Conservation (phyloP, 2,329 filamentous ascomycete species). For the Phoma sp. region DNA sequence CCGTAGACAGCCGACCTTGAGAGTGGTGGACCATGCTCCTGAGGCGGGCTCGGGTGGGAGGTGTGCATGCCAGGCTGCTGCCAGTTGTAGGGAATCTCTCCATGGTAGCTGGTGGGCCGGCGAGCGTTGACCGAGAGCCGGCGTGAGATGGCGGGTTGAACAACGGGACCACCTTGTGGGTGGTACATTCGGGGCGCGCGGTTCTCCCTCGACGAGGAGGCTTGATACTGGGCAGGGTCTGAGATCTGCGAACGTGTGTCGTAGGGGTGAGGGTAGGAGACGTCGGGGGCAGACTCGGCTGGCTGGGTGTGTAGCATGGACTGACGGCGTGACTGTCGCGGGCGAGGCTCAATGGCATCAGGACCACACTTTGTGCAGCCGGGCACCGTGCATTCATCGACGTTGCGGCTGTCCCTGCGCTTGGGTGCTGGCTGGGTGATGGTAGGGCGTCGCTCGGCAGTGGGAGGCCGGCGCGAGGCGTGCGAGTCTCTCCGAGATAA, state of each 20-base stretch:
- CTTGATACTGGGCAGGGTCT: constrained; percentile 35
- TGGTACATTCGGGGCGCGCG: constrained; percentile 33
- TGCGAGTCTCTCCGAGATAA: constrained; percentile 33
- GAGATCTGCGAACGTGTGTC: constrained; percentile 41
- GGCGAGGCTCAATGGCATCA: constrained; percentile 22
- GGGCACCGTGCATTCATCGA: constrained; percentile 44
- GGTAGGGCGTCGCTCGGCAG: constrained; percentile 23
- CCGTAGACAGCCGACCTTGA: constrained; percentile 36
- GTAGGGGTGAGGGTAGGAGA: constrained; percentile 28
- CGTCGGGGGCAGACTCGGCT: constrained; percentile 39
- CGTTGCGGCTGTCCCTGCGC: constrained; percentile 16
- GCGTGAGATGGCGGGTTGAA: constrained; percentile 38
- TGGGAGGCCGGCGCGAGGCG: constrained; percentile 26
- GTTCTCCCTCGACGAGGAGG: constrained; percentile 35
- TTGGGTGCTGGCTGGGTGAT: constrained; percentile 20
- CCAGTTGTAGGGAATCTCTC: constrained; percentile 30
- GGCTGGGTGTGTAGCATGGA: constrained; percentile 8
- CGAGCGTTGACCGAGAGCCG: constrained; percentile 33
- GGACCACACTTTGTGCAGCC: constrained; percentile 39
- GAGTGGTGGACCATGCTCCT: constrained; percentile 41
- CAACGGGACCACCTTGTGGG: constrained; percentile 28
- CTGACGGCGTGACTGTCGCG: constrained; percentile 23
- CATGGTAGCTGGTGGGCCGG: constrained; percentile 44
- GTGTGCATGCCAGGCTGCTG: constrained; percentile 26
- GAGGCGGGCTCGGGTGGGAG: constrained; percentile 31